Conservation (phyloP, 2,329 filamentous ascomycete genomes). For the Phialophora chinensis region DNA sequence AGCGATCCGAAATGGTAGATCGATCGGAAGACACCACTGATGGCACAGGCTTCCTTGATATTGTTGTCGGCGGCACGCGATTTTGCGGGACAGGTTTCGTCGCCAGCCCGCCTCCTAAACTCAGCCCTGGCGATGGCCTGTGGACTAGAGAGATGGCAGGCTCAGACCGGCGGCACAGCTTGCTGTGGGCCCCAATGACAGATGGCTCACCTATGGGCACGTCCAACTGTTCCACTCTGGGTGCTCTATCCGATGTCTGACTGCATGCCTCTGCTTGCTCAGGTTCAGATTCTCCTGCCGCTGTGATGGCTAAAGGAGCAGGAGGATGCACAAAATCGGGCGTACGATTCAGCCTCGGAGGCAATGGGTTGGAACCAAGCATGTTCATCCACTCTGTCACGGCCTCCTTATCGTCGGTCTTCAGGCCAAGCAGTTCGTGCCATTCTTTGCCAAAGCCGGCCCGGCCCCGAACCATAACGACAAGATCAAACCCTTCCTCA, state of each 20-base stretch:
- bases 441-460: conserved; percentile 69
- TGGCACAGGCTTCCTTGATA: conserved; percentile 19
- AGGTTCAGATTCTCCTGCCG: conserved; percentile 35
- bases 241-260: not conserved
- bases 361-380: conserved; percentile 70
- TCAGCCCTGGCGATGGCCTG: conserved; percentile 30
- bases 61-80: conserved; percentile 14
- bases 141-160: conserved; percentile 17
- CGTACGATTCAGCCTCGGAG: conserved; percentile 62
- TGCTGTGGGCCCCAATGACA: conserved; percentile 26
- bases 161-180: conserved; percentile 20
- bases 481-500: conserved; percentile 72
- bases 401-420: conserved; percentile 75
- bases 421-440: conserved; percentile 82
- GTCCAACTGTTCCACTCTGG: conserved; percentile 59
- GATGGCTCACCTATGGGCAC: conserved; percentile 63
- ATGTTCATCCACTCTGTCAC: conserved; percentile 87
- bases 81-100: conserved; percentile 28
- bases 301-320: conserved; percentile 7
- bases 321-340: conserved; percentile 58
- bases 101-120: conserved; percentile 38
- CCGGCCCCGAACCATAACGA: conserved; percentile 83
- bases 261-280: not conserved
- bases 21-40: conserved; percentile 29
- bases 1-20: conserved; percentile 33